A percentile compares a stretch with the other conserved stretches of the same genome.
phyloP scores from a whole-genome alignment of 306 rosid species.

The Malus sylvestris region DNA sequence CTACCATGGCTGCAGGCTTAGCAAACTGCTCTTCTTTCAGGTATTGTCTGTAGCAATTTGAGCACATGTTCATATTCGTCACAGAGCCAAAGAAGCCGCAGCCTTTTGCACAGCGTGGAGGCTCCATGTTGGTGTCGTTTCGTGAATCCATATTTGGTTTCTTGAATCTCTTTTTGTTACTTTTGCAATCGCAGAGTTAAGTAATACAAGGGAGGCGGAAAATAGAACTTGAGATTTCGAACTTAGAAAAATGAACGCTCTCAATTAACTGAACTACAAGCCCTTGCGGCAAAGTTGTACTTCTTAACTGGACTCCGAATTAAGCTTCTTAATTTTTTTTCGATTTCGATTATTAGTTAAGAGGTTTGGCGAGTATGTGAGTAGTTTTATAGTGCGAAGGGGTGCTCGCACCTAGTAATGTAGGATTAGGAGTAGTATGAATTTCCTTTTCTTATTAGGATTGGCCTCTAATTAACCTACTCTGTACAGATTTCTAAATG shows the following conservation, averaged over 20 bases:
- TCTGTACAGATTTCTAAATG: neutral
- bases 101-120: neutral
- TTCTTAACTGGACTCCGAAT: neutral
- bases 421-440: neutral
- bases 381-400: neutral
- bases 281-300: neutral
- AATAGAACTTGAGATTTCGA: neutral
- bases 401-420: neutral
- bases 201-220: too few relatives aligned
- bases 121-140: neutral
- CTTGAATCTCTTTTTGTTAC: neutral
- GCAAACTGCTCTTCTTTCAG: neutral
- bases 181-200: neutral
- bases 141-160: neutral
- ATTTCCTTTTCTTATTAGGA: neutral
- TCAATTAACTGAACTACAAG: neutral
- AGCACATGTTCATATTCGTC: neutral
- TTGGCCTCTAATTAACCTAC: neutral
- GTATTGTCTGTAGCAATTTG: neutral
- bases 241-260: neutral
- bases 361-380: neutral
- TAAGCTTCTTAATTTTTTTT: neutral
- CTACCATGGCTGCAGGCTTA: neutral
- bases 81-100: constrained; percentile 1
- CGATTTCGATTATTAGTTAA: neutral